phyloP scores from a whole-genome alignment of 441 rosid species.

The Breynia disticha region DNA sequence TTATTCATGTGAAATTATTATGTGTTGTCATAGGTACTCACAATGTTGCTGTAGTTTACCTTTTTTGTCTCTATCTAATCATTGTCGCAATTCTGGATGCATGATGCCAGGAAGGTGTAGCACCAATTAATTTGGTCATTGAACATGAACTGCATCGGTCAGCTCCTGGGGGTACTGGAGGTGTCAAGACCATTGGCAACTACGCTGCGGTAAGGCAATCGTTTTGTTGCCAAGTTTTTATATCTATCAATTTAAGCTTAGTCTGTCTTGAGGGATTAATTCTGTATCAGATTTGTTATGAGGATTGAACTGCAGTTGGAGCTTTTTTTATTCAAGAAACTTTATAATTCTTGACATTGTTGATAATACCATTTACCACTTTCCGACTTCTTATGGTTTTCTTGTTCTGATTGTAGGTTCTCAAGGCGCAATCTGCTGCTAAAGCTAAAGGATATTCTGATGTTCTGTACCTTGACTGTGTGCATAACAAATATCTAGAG shows the following conservation, averaged over 20 bases:
- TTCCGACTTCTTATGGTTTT: not conserved
- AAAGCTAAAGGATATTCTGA: slow-evolving; percentile 91
- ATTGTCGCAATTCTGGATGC: not conserved
- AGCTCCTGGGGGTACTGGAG: slow-evolving; percentile 34
- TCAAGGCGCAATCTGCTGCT: slow-evolving; percentile 82
- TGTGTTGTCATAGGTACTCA: too few relatives aligned
- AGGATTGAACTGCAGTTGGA: not conserved
- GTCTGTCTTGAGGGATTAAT: too few relatives aligned
- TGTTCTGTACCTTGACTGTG: slow-evolving; percentile 89
- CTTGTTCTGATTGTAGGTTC: slow-evolving; percentile 40
- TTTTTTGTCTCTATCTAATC: too few relatives aligned
- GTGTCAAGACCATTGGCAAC: slow-evolving; percentile 30
- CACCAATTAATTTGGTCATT: slow-evolving; percentile 30
- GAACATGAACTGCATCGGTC: slow-evolving; percentile 29
- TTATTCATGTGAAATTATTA: too few relatives aligned
- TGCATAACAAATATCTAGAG: slow-evolving; percentile 67
- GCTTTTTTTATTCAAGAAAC: not conserved
- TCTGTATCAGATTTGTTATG: too few relatives aligned
- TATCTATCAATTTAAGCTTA: too few relatives aligned
- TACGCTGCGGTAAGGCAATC: slow-evolving; percentile 33
- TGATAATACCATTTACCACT: not conserved
- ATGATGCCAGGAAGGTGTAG: slow-evolving; percentile 25
- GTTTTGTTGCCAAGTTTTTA: too few relatives aligned
- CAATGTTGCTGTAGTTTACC: too few relatives aligned
- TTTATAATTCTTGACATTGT: not conserved